Percentiles rank a stretch among this genome's conserved stretches.
These are phyloP conservation scores for Flammula alnicola DNA, from an alignment of 1,284 basidiomycete genomes.

Conservation along the genomic window DNA sequence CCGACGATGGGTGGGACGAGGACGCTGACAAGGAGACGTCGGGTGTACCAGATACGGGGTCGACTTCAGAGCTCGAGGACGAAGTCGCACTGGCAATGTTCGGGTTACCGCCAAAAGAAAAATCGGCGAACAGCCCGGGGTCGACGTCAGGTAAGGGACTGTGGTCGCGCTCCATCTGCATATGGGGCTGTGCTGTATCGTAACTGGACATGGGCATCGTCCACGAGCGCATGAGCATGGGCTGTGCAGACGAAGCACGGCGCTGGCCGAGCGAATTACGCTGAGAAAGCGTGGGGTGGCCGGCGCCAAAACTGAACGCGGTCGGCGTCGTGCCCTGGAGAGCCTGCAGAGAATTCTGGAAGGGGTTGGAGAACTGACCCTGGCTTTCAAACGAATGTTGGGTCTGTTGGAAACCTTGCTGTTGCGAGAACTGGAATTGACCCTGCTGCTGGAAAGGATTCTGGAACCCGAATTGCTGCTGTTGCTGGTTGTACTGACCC, in stretches of 20 bases:
- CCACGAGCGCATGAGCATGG: slow-evolving; percentile 35
- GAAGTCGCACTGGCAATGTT: too few species aligned
- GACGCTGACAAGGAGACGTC: too few species aligned
- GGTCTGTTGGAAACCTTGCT: too few species aligned
- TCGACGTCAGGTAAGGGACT: neutral
- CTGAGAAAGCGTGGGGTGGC: slow-evolving; percentile 31
- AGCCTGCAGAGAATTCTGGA: too few species aligned
- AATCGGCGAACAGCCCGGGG: slow-evolving; percentile 4
- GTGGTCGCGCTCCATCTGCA: neutral
- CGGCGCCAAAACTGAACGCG: neutral
- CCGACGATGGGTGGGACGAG: too few species aligned
- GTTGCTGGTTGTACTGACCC: slow-evolving; percentile 27
- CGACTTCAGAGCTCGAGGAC: too few species aligned
- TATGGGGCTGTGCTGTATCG: too few species aligned
- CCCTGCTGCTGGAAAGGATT: slow-evolving; percentile 2
- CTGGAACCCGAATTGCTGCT: slow-evolving; percentile 30
- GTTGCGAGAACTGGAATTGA: too few species aligned
- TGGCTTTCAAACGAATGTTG: too few species aligned
- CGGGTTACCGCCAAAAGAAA: neutral
- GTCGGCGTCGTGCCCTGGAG: neutral
- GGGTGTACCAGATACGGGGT: too few species aligned
- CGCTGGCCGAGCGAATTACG: slow-evolving; percentile 42
- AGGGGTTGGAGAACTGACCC: slow-evolving; percentile 4
- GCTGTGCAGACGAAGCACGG: slow-evolving; percentile 13
- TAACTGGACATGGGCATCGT: slow-evolving; percentile 28